A percentile compares a stretch with the other conserved stretches of the same genome.
These are phyloP conservation scores for Saturnispora besseyi DNA, from an alignment of 805 yeast genomes.

Conservation along the genomic window DNA sequence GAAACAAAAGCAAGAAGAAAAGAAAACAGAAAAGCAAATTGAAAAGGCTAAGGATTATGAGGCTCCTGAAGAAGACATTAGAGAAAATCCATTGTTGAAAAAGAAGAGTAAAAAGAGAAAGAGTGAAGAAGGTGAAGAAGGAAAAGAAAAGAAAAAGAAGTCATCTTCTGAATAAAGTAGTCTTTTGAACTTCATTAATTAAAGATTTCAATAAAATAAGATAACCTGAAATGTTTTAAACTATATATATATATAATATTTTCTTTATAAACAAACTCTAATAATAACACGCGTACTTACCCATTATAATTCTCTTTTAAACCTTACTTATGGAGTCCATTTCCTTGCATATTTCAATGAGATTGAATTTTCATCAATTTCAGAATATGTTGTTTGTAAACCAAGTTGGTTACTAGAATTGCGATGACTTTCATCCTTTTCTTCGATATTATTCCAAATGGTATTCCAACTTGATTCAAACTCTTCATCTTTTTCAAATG, in stretches of 20 bases:
- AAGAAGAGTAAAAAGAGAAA: constrained; percentile 23
- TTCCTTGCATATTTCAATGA: constrained; percentile 5
- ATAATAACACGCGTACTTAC: not conserved
- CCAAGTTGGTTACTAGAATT: not conserved
- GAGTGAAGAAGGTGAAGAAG: constrained; percentile 20
- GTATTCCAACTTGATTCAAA: constrained; percentile 1
- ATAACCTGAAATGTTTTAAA: not conserved
- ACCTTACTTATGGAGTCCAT: constrained; percentile 3
- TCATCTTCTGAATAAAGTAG: not conserved
- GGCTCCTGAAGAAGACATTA: constrained; percentile 68
- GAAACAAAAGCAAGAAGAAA: constrained; percentile 67
- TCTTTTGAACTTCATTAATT: not conserved
- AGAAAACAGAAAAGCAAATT: constrained; percentile 50
- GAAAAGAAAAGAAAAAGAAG: constrained; percentile 15
- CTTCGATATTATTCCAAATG: not conserved
- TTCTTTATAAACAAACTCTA: not conserved
- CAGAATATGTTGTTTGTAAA: not conserved
- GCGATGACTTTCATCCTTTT: not conserved
- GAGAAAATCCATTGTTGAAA: constrained; percentile 29
- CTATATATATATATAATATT: not conserved
- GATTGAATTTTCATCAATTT: constrained; percentile 5
- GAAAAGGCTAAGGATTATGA: constrained; percentile 72
- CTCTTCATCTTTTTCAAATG: not conserved
- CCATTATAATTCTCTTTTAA: not conserved
- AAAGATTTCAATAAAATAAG: not conserved